Base-by-base conservation (phyloP, 306 rosid genomes). In the Boehmeria nivea region DNA sequence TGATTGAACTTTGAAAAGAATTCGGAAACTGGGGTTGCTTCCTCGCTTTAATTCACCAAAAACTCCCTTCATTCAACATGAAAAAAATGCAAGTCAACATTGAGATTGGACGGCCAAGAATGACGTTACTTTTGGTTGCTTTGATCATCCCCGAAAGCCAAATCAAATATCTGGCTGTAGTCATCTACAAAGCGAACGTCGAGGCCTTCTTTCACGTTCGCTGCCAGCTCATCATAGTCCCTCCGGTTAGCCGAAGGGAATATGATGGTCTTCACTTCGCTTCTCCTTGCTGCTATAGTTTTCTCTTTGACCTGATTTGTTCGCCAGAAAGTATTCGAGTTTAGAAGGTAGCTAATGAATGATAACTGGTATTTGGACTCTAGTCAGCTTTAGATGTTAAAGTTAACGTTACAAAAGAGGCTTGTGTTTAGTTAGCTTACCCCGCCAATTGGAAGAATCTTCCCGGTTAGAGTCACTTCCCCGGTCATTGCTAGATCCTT, bases 371-470 rank as follows among this genome's bases (percentile, higher is more conserved):
- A n/a, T n/a, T n/a, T n/a, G n/a, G n/a, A n/a, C n/a, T n/a, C n/a
- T 25, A 33, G 38, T 33, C 38, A 33, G 7, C 38, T 33, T 33
- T 33, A 33, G 5, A 33, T 33, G 11, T 4, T 4, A 33, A 33
- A 4, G 11, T 4, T 4, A 33, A 33, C 5, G 11, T 33, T 33
- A 33, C 5, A 40, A 40, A 12, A 1, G 17, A 40, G 17, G 10
- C 4, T 40, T 40, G 45, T 3, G 15, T 25, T 51, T 40, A 10
- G 59, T 68, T 54, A 57, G 77, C 93, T 36, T 83, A 93, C 99
- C 84, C 99, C 99, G 9, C 99, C 99, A 59, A 93, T 93, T 47
- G 99, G 99, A 68, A 93, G 99, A 68, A 93, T 85, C 78, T 77
- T 93, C 70, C 99, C 99, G 0, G 90, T 87, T 56, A 93, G 87